phyloP scores from a whole-genome alignment of 2,329 filamentous ascomycete species.

The Cladosporium sp. region DNA sequence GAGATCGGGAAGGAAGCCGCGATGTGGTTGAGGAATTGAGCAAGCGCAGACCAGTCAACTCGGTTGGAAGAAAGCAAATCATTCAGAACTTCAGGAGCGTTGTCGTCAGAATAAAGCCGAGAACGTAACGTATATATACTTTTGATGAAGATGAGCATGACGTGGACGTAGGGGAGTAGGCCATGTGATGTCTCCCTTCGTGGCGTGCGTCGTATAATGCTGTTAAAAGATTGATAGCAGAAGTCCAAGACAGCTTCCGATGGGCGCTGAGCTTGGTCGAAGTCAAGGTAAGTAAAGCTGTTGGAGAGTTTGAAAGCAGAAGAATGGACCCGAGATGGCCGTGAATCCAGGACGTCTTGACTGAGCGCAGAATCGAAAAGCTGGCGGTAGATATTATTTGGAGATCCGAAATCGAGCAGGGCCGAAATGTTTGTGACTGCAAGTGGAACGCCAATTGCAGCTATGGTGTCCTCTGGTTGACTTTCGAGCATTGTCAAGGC shows the following conservation, averaged over 20 bases:
- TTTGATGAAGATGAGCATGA: conserved; percentile 58
- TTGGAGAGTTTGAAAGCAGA: neutral
- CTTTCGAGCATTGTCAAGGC: conserved; percentile 54
- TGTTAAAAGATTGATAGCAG: conserved; percentile 9
- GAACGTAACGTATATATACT: conserved; percentile 16
- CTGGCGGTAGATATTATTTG: conserved; percentile 47
- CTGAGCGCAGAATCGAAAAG: conserved; percentile 21
- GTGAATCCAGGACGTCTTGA: conserved; percentile 11
- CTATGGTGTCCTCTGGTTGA: conserved; percentile 46
- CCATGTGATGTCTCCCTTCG: conserved; percentile 44
- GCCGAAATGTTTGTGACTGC: conserved; percentile 54
- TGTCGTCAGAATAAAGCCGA: conserved; percentile 14
- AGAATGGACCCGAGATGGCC: conserved; percentile 8
- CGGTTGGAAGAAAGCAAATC: neutral
- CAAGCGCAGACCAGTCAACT: conserved; percentile 47
- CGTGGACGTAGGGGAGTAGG: conserved; percentile 57
- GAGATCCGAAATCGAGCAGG: conserved; percentile 51
- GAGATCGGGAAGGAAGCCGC: conserved; percentile 32
- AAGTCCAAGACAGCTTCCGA: conserved; percentile 12
- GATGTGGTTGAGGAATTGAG: conserved; percentile 52
- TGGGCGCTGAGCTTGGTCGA: neutral
- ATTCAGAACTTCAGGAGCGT: conserved; percentile 25
- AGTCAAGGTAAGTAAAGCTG: neutral
- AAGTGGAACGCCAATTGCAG: conserved; percentile 49
- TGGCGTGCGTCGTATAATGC: conserved; percentile 2